A percentile compares a stretch with the other conserved stretches of the same genome.
phyloP scores from a whole-genome alignment of 805 yeast genomes.

The Starmera amethionina region DNA sequence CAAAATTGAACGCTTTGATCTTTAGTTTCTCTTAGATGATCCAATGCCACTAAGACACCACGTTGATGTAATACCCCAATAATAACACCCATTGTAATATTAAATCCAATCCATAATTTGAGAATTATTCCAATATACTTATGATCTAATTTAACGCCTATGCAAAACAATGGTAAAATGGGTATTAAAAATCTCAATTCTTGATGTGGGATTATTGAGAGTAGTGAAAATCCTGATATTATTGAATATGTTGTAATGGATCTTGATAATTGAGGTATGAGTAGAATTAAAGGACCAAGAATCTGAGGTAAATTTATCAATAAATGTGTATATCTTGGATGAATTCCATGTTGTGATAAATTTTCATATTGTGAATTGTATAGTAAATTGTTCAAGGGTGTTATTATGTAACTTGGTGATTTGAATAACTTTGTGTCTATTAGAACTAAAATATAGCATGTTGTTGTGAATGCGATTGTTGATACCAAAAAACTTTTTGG shows the following conservation, averaged over 20 bases:
- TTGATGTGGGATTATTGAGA: constrained; percentile 83
- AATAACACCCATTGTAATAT: constrained; percentile 42
- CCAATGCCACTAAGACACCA: constrained; percentile 69
- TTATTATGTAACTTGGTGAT: constrained; percentile 25
- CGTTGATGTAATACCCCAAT: constrained; percentile 88
- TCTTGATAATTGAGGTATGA: constrained; percentile 21
- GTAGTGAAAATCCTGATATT: constrained; percentile 46
- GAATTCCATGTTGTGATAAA: constrained; percentile 73
- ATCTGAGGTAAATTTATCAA: constrained; percentile 70
- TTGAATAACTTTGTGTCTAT: constrained; percentile 45
- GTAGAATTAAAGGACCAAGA: constrained; percentile 63
- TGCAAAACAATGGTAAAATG: constrained; percentile 56
- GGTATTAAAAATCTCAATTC: constrained; percentile 87
- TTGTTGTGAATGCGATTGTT: constrained; percentile 22
- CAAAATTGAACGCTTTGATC: constrained; percentile 44
- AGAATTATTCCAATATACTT: too few species aligned
- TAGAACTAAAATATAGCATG: constrained; percentile 29
- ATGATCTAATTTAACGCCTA: constrained; percentile 40
- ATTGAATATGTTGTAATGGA: constrained; percentile 53
- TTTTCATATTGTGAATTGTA: constrained; percentile 59
- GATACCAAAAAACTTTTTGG: constrained; percentile 24
- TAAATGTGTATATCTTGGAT: constrained; percentile 66
- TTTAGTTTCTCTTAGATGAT: constrained; percentile 22
- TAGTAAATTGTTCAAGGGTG: constrained; percentile 69
- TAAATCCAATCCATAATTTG: constrained; percentile 54